These are phyloP conservation scores for Apiospora hydei DNA, from an alignment of 2,329 filamentous ascomycete species.

Conservation along the genomic window DNA sequence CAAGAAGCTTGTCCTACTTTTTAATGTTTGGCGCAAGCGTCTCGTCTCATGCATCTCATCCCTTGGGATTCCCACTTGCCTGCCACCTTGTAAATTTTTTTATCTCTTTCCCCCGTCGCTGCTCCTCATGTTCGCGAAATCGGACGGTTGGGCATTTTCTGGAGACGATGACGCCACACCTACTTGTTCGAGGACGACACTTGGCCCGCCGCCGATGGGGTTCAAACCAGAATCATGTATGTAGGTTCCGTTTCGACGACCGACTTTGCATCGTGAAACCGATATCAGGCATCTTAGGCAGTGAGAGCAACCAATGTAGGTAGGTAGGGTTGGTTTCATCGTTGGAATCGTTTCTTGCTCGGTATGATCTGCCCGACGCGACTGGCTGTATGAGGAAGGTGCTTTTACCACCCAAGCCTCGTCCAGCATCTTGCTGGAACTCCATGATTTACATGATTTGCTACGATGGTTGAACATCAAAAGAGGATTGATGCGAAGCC, in stretches of 20 bases:
- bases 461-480: background rate
- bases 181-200: background rate
- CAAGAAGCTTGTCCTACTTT: background rate
- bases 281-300: constrained; percentile 1
- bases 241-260: background rate
- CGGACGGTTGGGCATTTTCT: background rate
- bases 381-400: background rate
- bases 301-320: no score
- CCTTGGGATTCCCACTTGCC: background rate
- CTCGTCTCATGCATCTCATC: background rate
- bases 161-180: constrained; percentile 17
- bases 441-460: no score
- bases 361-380: background rate
- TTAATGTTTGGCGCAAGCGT: constrained; percentile 1
- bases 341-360: background rate
- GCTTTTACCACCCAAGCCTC: background rate
- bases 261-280: constrained; percentile 1
- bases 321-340: constrained; percentile 1
- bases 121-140: background rate
- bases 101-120: no score
- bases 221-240: no score
- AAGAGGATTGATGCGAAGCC: background rate
- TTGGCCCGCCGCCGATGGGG: constrained; percentile 3
- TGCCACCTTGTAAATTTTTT: background rate
- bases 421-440: no score